These are phyloP conservation scores for Candida tibetensis DNA, from an alignment of 805 yeast genomes.

Conservation along the genomic window DNA sequence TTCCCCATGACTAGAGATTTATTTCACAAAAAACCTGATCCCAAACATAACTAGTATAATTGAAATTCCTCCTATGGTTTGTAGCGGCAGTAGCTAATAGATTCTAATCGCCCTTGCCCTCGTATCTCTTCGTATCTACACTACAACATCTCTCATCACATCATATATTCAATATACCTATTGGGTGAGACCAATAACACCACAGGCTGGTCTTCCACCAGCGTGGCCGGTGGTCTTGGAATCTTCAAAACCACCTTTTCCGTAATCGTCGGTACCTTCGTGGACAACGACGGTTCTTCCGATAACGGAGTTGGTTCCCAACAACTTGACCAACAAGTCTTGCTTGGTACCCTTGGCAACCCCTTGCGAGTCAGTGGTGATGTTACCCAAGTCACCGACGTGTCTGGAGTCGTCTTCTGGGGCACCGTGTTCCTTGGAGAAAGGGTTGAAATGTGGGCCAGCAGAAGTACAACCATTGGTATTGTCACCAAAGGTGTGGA, in stretches of 20 bases:
- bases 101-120: too few species aligned
- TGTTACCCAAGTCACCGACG: constrained; percentile 96
- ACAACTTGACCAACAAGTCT: constrained; percentile 72
- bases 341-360: constrained; percentile 86
- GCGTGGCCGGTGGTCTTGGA: constrained; percentile 96
- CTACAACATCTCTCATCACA: too few species aligned
- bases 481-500: constrained; percentile 97
- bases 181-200: constrained; percentile 81
- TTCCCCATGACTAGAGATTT: too few species aligned
- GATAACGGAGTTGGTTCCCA: constrained; percentile 83
- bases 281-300: constrained; percentile 97
- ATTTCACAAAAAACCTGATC: too few species aligned
- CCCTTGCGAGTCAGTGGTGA: constrained; percentile 83
- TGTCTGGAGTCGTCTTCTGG: constrained; percentile 80
- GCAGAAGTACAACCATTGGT: constrained; percentile 99
- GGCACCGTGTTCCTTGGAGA: constrained; percentile 85
- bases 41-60: too few species aligned
- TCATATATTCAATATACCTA: constrained; percentile 15
- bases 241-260: constrained; percentile 90
- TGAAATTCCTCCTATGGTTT: too few species aligned
- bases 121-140: too few species aligned
- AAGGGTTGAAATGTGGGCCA: constrained; percentile 96
- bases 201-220: constrained; percentile 98
- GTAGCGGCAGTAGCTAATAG: too few species aligned
- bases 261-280: constrained; percentile 89